Base-by-base conservation (phyloP, 2,329 filamentous ascomycete genomes). In the Talaromyces sp. region DNA sequence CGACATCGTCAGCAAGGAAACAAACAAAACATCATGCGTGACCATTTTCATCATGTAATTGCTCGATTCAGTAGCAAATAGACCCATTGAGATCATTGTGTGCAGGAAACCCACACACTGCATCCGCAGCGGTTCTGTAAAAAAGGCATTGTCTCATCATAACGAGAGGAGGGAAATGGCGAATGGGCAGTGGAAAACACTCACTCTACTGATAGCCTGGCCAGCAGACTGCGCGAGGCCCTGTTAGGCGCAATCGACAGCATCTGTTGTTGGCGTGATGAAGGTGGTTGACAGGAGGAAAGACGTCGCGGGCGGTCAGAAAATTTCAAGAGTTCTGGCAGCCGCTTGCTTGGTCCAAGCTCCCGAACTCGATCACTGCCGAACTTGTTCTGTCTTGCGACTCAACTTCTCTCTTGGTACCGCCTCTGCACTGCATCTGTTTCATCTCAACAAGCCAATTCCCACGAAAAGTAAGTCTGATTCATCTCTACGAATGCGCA, bases 81-180 rank as follows among this genome's bases (percentile, higher is more conserved):
- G 52, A 57, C 59, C 59, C 38, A 65, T 65, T 72, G 62, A 65
- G 68, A 70, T 75, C 85, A 78, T 74, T 76, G 76, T 75, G 75
- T 73, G 74, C 66, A 61, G 65, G 68, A 46, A 53, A 56, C n/a
- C 21, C 24, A 55, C 70, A 72, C 78, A 77, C 77, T 79, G 87
- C 83, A 85, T 83, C 82, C 83, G 85, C 85, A 87, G 85, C 85
- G 85, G 85, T 88, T 87, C 85, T 86, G 77, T 71, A 74, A 72
- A 62, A 51, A 17, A 63, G 68, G 68, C 67, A 63, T 72, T 71
- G 54, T 72, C 72, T 80, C 77, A 79, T 80, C 78, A 77, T 74
- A 64, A 56, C 35, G 54, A 54, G 29, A 17, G 26, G 32, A 11
- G 19, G 17, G 31, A 14, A n/a, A 32, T 31, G 26, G 53, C 35